These are phyloP conservation scores for Ogataea trehalophila DNA, from an alignment of 805 yeast species.

Conservation along the genomic window DNA sequence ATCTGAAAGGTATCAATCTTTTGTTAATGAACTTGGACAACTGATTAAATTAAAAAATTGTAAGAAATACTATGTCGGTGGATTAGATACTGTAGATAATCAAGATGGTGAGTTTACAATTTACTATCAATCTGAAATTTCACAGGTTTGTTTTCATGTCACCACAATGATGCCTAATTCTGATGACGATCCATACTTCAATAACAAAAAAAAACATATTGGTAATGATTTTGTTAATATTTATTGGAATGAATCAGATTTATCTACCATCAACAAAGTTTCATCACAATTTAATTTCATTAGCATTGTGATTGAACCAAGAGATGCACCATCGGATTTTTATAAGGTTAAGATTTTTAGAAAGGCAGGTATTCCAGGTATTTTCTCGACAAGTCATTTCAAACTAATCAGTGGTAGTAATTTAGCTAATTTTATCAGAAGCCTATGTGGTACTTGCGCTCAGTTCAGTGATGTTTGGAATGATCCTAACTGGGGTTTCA, in stretches of 20 bases:
- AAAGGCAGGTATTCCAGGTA: constrained; percentile 67
- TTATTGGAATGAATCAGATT: constrained; percentile 72
- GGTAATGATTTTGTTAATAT: constrained; percentile 83
- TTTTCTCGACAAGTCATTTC: constrained; percentile 71
- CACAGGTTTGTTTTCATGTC: constrained; percentile 72
- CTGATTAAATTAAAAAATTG: constrained; percentile 54
- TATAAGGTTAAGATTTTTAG: constrained; percentile 63
- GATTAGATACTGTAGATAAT: constrained; percentile 66
- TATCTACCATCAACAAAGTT: constrained; percentile 60
- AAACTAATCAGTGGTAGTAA: constrained; percentile 60
- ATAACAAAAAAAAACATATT: constrained; percentile 74
- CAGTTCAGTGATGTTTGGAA: constrained; percentile 78
- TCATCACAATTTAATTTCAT: constrained; percentile 79
- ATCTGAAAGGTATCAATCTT: constrained; percentile 54
- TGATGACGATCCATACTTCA: constrained; percentile 36
- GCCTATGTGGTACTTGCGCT: constrained; percentile 58
- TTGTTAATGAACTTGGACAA: constrained; percentile 55
- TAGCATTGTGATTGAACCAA: constrained; percentile 71
- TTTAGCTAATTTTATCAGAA: constrained; percentile 61
- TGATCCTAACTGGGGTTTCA: constrained; percentile 50
- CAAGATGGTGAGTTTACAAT: constrained; percentile 73
- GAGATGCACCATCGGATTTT: constrained; percentile 20
- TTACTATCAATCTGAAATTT: constrained; percentile 65
- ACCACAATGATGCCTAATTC: constrained; percentile 75
- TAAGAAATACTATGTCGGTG: constrained; percentile 61